Evolutionary conservation across 345 rosid genomes (phyloP).

Genomic region (Hevea brasiliensis): DNA sequence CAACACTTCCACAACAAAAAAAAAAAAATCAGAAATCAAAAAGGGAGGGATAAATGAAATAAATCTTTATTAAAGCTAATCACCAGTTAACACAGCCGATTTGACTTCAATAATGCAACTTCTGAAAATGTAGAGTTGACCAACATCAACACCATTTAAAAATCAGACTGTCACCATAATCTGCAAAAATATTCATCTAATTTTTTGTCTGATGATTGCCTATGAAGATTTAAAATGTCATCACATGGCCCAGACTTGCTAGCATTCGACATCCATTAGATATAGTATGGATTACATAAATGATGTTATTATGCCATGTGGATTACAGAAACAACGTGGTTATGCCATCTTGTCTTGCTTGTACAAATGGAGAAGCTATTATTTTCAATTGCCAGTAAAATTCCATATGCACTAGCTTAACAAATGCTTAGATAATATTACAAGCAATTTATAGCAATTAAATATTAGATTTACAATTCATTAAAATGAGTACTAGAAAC

Average conservation of each 20-base stretch:
- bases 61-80: neutral
- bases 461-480: neutral
- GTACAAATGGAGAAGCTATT: neutral
- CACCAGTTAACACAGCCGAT: neutral
- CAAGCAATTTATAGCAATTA: neutral
- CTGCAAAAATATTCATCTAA: too few relatives aligned
- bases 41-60: neutral
- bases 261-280: neutral
- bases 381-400: neutral
- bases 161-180: neutral
- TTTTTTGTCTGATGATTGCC: neutral
- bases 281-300: neutral
- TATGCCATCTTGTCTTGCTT: too few relatives aligned
- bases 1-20: too few relatives aligned
- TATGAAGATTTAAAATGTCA: neutral
- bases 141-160: neutral
- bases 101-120: too few relatives aligned
- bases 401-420: neutral
- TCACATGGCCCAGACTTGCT: neutral
- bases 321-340: neutral
- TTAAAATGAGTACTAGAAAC: neutral
- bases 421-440: neutral
- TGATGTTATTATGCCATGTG: neutral
- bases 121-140: neutral
- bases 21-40: too few relatives aligned